These are phyloP conservation scores for Ceratobasidium sp. DNA, from an alignment of 1,284 basidiomycete genomes.

Conservation along the genomic window DNA sequence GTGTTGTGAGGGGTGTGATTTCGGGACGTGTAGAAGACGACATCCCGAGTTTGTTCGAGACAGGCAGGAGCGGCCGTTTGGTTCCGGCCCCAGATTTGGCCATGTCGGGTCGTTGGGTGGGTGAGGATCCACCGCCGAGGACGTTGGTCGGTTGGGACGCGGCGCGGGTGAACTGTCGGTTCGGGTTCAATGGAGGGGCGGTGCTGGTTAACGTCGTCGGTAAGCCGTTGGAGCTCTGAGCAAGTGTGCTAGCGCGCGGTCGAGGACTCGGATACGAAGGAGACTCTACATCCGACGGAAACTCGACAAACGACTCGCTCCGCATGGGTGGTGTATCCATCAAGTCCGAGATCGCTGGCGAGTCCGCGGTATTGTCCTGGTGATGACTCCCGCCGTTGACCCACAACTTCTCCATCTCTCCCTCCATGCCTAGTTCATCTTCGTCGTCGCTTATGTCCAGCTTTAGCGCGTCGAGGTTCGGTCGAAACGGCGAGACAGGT, in stretches of 20 bases:
- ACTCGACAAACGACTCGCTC: not conserved
- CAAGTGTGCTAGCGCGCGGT: slow-evolving; percentile 36
- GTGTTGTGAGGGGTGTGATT: slow-evolving; percentile 25
- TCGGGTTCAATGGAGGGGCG: not conserved
- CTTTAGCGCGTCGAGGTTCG: slow-evolving; percentile 33
- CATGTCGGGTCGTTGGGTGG: slow-evolving; percentile 14
- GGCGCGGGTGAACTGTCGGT: slow-evolving; percentile 34
- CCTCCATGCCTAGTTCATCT: slow-evolving; percentile 17
- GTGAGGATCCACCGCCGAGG: not conserved
- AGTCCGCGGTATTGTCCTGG: too few relatives aligned
- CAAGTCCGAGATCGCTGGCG: not conserved
- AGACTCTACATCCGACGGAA: slow-evolving; percentile 5
- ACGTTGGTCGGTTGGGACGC: slow-evolving; percentile 27
- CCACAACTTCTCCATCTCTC: slow-evolving; percentile 22
- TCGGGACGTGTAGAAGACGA: slow-evolving; percentile 15
- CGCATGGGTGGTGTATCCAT: slow-evolving; percentile 4
- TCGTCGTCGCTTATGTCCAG: slow-evolving; percentile 39
- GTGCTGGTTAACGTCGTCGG: not conserved
- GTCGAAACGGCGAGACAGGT: slow-evolving; percentile 40
- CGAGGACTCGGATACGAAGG: slow-evolving; percentile 14
- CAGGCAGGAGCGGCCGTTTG: slow-evolving; percentile 18
- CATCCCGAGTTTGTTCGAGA: slow-evolving; percentile 9
- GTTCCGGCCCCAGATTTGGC: not conserved
- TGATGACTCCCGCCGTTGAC: not conserved
- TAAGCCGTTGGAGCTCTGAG: slow-evolving; percentile 17